These are phyloP conservation scores for Grosmannia serpens DNA, from an alignment of 2,329 filamentous ascomycete species.

Conservation along the genomic window DNA sequence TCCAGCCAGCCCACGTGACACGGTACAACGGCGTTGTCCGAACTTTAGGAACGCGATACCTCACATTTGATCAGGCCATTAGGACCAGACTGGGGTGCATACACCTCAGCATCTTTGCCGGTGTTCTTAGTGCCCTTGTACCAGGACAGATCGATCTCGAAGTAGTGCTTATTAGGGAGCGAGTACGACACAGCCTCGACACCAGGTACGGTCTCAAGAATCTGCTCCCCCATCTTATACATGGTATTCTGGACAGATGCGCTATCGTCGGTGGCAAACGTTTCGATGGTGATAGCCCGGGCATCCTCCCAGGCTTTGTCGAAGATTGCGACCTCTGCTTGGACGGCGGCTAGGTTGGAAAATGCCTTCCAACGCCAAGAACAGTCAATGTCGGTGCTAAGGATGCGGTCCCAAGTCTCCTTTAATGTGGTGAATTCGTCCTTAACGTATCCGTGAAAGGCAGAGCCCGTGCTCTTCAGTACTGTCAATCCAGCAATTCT, in stretches of 20 bases:
- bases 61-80: conserved; percentile 95
- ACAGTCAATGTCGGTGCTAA: conserved; percentile 85
- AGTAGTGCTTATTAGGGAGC: conserved; percentile 97
- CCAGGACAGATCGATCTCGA: conserved; percentile 95
- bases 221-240: conserved; percentile 95
- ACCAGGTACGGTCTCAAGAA: conserved; percentile 63
- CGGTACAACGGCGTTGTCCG: background rate
- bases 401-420: conserved; percentile 89
- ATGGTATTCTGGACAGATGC: conserved; percentile 94
- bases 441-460: conserved; percentile 87
- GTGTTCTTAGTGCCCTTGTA: conserved; percentile 93
- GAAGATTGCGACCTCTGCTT: conserved; percentile 53
- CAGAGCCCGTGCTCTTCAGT: conserved; percentile 91
- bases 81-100: conserved; percentile 81
- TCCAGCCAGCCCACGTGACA: background rate
- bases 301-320: conserved; percentile 68
- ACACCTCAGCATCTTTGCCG: conserved; percentile 89
- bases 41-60: conserved; percentile 44
- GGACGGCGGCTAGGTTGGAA: conserved; percentile 53
- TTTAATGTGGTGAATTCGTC: conserved; percentile 87
- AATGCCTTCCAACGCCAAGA: conserved; percentile 78
- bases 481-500: conserved; percentile 74
- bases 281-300: conserved; percentile 77
- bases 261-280: conserved; percentile 81
- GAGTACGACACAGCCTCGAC: conserved; percentile 67